These are phyloP conservation scores for Vachellia pachyceras DNA, from an alignment of 306 rosid species.

Conservation along the genomic window DNA sequence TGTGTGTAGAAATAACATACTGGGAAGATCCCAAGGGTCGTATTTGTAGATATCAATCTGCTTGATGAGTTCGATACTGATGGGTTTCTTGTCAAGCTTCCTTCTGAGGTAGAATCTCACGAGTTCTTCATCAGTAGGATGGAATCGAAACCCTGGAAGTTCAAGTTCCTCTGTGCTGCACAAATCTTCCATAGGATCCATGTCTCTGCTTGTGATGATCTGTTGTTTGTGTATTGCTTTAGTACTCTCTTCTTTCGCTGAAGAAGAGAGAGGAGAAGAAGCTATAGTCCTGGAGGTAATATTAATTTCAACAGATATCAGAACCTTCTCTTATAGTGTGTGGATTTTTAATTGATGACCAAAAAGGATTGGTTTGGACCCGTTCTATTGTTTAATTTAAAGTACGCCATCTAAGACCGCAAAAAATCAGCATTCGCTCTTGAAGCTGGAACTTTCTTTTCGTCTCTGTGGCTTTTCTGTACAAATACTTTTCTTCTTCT, in stretches of 20 bases:
- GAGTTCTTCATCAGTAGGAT: conserved; percentile 94
- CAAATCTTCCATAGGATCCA: conserved; percentile 31
- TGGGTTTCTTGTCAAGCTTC: conserved; percentile 73
- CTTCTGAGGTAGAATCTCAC: conserved; percentile 80
- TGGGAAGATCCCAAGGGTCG: conserved; percentile 87
- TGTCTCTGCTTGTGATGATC: background rate
- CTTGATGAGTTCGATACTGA: conserved; percentile 76
- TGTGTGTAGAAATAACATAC: conserved; percentile 51
- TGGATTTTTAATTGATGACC: conserved; percentile 11
- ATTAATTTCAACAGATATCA: conserved; percentile 34
- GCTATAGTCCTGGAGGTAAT: background rate
- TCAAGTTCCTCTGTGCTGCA: conserved; percentile 44
- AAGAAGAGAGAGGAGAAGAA: too few species aligned
- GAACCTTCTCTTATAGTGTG: conserved; percentile 37
- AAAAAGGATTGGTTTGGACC: conserved; percentile 16
- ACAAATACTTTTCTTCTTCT: conserved; percentile 15
- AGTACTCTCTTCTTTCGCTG: background rate
- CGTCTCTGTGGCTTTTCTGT: background rate
- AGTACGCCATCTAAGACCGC: conserved; percentile 39
- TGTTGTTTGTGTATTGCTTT: background rate
- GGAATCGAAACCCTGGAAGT: conserved; percentile 92
- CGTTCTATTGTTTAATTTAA: conserved; percentile 43
- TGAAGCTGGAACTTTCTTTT: conserved; percentile 22
- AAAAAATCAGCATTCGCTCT: background rate
- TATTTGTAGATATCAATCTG: conserved; percentile 86